Base-by-base conservation (phyloP, 805 yeast genomes). In the Lipomyces sp. region DNA sequence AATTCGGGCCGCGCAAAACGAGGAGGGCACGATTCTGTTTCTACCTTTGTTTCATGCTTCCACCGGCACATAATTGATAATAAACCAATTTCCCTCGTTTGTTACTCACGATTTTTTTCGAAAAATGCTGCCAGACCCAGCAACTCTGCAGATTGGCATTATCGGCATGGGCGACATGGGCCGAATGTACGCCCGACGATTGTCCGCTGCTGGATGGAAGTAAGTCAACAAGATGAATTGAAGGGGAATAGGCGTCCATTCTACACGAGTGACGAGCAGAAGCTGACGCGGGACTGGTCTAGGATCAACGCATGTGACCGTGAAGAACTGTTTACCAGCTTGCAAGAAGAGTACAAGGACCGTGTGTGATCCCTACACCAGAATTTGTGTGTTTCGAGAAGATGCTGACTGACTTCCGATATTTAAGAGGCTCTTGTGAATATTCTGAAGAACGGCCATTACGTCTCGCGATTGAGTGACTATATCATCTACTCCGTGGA, bases 91-190 rank as follows among this genome's bases (percentile, higher is more conserved):
- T n/a, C n/a, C n/a, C n/a, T n/a, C n/a, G n/a, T n/a, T n/a, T n/a
- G n/a, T n/a, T n/a, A n/a, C n/a, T n/a, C n/a, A n/a, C n/a, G n/a
- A n/a, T n/a, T n/a, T n/a, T n/a, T n/a, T n/a, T n/a, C n/a, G n/a
- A n/a, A n/a, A n/a, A n/a, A n/a, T n/a, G n/a, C n/a, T n/a, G n/a
- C n/a, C n/a, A n/a, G n/a, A n/a, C n/a, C 38, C 41, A 8, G 23
- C 21, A 10, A 57, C 72, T 19, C 84, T 83, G 64, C 74, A 73
- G 19, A 78, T 93, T 40, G 98, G 98, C 1, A 85, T 93, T 57
- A 90, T 93, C 53, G 98, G 98, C 2, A 77, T 91, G 32, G 98
- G 98, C 28, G 98, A 91, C 67, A 93, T 93, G 98, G 98, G 98
- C 6, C 71, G 79, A 33, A 70, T 93, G 61, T 93, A 93, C 64